Evolutionary conservation across 257 asterid genomes (phyloP).

Genomic region (Orobanche coerulescens): DNA sequence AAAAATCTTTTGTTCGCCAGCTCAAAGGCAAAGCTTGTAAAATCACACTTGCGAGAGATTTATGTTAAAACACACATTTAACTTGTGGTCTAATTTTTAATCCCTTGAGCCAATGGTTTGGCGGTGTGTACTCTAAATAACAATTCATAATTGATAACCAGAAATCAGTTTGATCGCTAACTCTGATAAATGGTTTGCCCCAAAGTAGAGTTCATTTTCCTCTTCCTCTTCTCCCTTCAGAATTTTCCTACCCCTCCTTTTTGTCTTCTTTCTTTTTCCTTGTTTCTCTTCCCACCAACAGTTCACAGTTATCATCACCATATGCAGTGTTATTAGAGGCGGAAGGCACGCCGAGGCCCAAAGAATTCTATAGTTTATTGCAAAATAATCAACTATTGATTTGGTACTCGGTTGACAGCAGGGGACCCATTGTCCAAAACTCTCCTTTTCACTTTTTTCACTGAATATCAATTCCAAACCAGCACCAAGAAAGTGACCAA

Average conservation of each 20-base stretch:
- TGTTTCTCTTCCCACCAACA: neutral
- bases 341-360: too few species aligned
- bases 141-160: neutral
- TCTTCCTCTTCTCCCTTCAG: neutral
- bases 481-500: too few species aligned
- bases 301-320: neutral
- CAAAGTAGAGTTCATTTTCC: neutral
- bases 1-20: neutral
- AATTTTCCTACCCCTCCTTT: neutral
- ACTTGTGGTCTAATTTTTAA: neutral
- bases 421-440: too few species aligned
- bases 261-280: neutral
- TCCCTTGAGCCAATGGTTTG: neutral
- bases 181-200: neutral
- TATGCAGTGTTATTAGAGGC: too few species aligned
- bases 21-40: neutral
- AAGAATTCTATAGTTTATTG: too few species aligned
- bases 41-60: neutral
- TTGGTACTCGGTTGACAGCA: too few species aligned
- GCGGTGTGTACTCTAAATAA: neutral
- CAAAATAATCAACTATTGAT: too few species aligned
- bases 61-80: neutral
- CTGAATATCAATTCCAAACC: too few species aligned
- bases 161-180: neutral
- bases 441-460: too few species aligned